Evolutionary conservation across 257 asterid species (phyloP).

Genomic region (Datura wrightii): DNA sequence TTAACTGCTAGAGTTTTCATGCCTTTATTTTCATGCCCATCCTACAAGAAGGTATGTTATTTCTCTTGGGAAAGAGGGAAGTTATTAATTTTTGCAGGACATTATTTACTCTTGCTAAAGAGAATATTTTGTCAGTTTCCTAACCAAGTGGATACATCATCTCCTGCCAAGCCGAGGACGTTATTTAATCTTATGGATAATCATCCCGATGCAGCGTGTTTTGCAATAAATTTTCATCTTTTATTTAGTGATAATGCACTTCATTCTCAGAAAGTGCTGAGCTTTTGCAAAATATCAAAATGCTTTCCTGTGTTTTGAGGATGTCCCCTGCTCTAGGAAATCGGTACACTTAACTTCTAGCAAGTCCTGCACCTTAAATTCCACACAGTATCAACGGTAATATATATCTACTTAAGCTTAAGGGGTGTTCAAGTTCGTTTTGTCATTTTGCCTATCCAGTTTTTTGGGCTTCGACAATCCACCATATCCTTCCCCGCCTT

Average conservation of each 20-base stretch:
- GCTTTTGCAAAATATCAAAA: not conserved
- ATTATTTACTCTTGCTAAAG: not conserved
- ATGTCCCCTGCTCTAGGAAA: slow-evolving; percentile 19
- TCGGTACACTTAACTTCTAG: not conserved
- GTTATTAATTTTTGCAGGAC: not conserved
- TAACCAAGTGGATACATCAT: slow-evolving; percentile 6
- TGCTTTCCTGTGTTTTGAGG: not conserved
- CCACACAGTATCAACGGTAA: not conserved
- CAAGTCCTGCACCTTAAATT: not conserved
- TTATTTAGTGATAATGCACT: not conserved
- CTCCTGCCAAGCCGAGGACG: not conserved
- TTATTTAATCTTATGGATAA: not conserved
- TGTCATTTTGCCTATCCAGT: not conserved
- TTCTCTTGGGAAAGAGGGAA: not conserved
- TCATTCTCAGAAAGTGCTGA: not conserved
- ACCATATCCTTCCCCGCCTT: not conserved
- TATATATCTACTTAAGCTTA: not conserved
- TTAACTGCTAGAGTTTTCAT: too few relatives aligned
- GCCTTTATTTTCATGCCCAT: too few relatives aligned
- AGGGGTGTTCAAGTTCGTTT: not conserved
- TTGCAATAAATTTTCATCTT: not conserved
- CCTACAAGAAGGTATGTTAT: too few relatives aligned
- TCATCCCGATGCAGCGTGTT: not conserved
- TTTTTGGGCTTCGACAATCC: not conserved
- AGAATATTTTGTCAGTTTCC: not conserved